Conservation (phyloP, 2,329 filamentous ascomycete species). For the Fusarium pininemorale region DNA sequence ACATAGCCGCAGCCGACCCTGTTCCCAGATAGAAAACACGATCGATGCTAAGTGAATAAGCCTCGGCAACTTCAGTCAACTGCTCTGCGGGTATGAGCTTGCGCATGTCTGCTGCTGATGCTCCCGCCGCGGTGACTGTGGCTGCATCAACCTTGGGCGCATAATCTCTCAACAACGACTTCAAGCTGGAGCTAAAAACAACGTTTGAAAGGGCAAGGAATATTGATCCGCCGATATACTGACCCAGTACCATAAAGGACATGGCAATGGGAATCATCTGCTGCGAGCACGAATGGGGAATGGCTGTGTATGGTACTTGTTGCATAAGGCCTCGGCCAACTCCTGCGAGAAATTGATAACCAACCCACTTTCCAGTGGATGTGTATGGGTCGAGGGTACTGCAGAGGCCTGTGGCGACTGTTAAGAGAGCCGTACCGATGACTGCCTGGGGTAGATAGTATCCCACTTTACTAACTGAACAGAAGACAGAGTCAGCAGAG, state of each 20-base stretch:
- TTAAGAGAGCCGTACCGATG: too few species aligned
- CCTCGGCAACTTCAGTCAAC: background rate
- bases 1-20: background rate
- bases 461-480: background rate
- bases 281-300: background rate
- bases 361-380: too few species aligned
- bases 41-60: background rate
- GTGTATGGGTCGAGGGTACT: too few species aligned
- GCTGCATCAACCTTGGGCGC: background rate
- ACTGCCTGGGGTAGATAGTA: background rate
- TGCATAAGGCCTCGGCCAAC: background rate
- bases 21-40: background rate
- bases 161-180: background rate
- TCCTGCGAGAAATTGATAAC: background rate
- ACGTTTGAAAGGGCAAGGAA: background rate
- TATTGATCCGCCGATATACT: background rate
- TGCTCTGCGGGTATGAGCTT: background rate
- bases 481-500: background rate
- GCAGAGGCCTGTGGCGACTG: too few species aligned
- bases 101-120: background rate
- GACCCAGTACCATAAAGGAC: background rate
- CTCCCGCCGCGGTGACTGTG: background rate
- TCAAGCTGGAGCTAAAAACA: background rate
- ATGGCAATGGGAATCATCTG: background rate
- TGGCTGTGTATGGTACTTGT: background rate